These are phyloP conservation scores for Phytophthora crassamura DNA, from an alignment of 352 stramenopile species.

Conservation along the genomic window DNA sequence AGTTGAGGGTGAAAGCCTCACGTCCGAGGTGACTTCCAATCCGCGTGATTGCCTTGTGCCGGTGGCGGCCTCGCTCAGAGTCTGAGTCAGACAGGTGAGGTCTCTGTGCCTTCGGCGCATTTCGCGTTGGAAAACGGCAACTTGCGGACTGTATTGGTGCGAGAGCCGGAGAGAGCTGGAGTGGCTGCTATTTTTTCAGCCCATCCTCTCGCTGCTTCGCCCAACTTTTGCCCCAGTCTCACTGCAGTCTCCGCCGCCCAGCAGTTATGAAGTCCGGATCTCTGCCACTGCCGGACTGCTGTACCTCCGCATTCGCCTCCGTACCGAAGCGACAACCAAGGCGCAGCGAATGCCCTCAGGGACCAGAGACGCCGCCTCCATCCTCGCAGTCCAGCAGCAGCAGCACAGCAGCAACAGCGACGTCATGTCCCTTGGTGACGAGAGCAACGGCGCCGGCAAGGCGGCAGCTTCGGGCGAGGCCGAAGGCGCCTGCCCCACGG, in stretches of 20 bases:
- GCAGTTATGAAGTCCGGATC: slow-evolving; percentile 44
- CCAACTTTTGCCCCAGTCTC: slow-evolving; percentile 10
- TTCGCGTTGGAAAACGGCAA: no score
- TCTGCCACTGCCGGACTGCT: slow-evolving; percentile 28
- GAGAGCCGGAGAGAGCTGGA: slow-evolving; percentile 35
- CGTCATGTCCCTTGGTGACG: slow-evolving; percentile 51
- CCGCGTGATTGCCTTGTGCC: slow-evolving; percentile 8
- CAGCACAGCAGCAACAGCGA: slow-evolving; percentile 4
- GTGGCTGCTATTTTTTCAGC: slow-evolving; percentile 23
- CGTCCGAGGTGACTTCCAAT: neutral
- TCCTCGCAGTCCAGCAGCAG: neutral
- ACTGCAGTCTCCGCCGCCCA: slow-evolving; percentile 14
- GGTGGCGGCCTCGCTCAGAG: slow-evolving; percentile 7
- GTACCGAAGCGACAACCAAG: slow-evolving; percentile 17
- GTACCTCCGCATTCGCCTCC: slow-evolving; percentile 17
- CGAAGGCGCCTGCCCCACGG: slow-evolving; percentile 9
- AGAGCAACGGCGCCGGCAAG: slow-evolving; percentile 26
- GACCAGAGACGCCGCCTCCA: neutral
- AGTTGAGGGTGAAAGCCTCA: no score
- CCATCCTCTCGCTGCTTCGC: slow-evolving; percentile 31
- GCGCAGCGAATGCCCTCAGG: slow-evolving; percentile 30
- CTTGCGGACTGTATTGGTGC: slow-evolving; percentile 12
- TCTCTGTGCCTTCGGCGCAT: neutral
- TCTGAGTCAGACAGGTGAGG: no score
- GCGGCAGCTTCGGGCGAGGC: slow-evolving; percentile 10